Percentiles rank a stretch among this genome's conserved stretches.
Evolutionary conservation across 192 early-diverging fungal species (phyloP).

Genomic region (Coemansia sp.): DNA sequence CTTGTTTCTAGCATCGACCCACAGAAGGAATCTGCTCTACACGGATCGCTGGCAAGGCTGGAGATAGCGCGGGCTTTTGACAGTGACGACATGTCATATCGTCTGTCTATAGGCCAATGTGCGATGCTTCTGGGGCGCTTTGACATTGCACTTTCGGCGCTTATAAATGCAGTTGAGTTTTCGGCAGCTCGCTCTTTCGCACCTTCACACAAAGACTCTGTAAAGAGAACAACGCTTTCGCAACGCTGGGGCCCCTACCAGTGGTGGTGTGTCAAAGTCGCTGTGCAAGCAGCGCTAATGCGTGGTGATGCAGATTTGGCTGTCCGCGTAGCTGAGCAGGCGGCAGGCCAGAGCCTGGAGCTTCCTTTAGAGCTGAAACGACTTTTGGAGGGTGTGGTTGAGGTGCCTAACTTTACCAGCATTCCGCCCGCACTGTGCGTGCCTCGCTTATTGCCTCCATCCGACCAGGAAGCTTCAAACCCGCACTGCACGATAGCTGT

Average conservation of each 20-base stretch:
- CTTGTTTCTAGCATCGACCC: not conserved
- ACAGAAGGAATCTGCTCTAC: not conserved
- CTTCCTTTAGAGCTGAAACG: not conserved
- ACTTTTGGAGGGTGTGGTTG: not conserved
- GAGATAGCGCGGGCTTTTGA: slow-evolving; percentile 16
- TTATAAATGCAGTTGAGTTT: slow-evolving; percentile 5
- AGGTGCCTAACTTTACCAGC: not conserved
- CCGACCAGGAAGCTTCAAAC: not conserved
- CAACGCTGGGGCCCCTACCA: slow-evolving; percentile 21
- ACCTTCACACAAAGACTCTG: not conserved
- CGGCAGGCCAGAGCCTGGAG: not conserved
- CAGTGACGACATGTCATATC: slow-evolving; percentile 4
- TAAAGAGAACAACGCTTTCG: not conserved
- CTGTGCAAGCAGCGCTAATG: slow-evolving; percentile 22
- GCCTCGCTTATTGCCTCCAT: not conserved
- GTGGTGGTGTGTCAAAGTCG: slow-evolving; percentile 38
- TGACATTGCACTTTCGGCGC: slow-evolving; percentile 25
- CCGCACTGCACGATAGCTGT: not conserved
- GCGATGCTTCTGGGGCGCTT: slow-evolving; percentile 27
- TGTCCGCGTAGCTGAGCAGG: not conserved
- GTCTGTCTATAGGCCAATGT: slow-evolving; percentile 31
- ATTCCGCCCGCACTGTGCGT: not conserved
- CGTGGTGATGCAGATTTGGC: slow-evolving; percentile 36
- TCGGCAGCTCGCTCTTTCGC: not conserved
- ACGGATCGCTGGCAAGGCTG: slow-evolving; percentile 9